These are phyloP conservation scores for Clavispora asparagi DNA, from an alignment of 805 yeast species.

Conservation along the genomic window DNA sequence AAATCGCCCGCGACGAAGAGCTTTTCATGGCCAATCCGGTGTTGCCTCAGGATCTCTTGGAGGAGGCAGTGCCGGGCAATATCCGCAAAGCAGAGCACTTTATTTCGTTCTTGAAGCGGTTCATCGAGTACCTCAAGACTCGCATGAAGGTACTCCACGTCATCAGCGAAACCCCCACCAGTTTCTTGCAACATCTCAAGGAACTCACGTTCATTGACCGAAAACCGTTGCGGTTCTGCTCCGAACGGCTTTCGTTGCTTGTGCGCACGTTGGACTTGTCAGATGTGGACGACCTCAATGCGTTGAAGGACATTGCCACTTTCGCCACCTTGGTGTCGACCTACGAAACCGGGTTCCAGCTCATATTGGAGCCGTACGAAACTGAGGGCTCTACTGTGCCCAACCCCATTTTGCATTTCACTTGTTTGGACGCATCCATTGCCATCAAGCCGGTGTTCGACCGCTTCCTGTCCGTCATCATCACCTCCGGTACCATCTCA, in stretches of 20 bases:
- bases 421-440: conserved; percentile 95
- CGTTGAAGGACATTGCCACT: conserved; percentile 91
- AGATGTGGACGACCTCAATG: conserved; percentile 87
- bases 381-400: conserved; percentile 93
- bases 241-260: conserved; percentile 82
- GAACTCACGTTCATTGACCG: conserved; percentile 89
- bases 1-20: conserved; percentile 56
- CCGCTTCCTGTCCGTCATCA: conserved; percentile 83
- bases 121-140: conserved; percentile 90
- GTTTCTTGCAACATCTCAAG: conserved; percentile 87
- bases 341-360: conserved; percentile 86
- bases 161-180: conserved; percentile 94
- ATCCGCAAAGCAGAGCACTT: conserved; percentile 97
- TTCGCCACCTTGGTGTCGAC: conserved; percentile 96
- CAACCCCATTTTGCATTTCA: conserved; percentile 87
- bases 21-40: conserved; percentile 83
- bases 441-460: conserved; percentile 98
- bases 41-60: conserved; percentile 75
- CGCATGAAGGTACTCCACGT: conserved; percentile 98
- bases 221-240: conserved; percentile 87
- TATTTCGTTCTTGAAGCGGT: conserved; percentile 84
- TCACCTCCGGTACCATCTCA: conserved; percentile 96
- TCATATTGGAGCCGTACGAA: conserved; percentile 93
- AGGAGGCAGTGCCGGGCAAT: conserved; percentile 96
- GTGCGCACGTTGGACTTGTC: conserved; percentile 85